Conservation (phyloP, 352 stramenopile species). For the Pythium dissimile region DNA sequence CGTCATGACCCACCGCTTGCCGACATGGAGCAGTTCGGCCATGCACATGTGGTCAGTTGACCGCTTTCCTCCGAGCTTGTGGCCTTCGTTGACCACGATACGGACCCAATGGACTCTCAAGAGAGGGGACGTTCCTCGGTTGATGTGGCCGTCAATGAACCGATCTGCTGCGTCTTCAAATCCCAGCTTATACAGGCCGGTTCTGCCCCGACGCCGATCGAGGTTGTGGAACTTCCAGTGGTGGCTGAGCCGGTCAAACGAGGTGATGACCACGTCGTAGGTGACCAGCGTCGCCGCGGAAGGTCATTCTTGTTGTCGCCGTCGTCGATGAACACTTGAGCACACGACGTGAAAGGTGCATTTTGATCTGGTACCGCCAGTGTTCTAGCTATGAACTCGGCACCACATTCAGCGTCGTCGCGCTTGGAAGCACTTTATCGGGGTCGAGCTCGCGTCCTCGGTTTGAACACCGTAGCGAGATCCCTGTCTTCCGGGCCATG, state of each 20-base stretch:
- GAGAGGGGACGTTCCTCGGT: constrained; percentile 45
- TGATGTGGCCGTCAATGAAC: constrained; percentile 46
- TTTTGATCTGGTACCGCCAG: constrained; percentile 52
- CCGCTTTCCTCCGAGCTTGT: constrained; percentile 79
- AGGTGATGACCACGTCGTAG: constrained; percentile 66
- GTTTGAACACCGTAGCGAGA: constrained; percentile 25
- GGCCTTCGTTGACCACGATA: constrained; percentile 94
- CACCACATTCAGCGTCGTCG: constrained; percentile 58
- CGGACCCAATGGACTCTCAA: constrained; percentile 75
- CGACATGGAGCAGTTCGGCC: constrained; percentile 65
- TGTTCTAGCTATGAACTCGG: constrained; percentile 65
- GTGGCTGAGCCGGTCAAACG: constrained; percentile 45
- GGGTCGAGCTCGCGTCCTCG: constrained; percentile 40
- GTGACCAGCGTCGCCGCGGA: constrained; percentile 36
- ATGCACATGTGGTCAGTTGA: constrained; percentile 69
- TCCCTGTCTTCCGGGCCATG: background rate
- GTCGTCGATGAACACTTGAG: constrained; percentile 8
- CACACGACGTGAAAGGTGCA: background rate
- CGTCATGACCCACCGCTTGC: constrained; percentile 95
- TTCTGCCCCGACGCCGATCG: constrained; percentile 49
- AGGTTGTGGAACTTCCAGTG: constrained; percentile 59
- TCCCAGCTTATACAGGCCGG: constrained; percentile 59
- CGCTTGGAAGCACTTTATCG: constrained; percentile 41
- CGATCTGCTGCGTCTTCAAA: constrained; percentile 41
- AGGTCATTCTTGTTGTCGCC: constrained; percentile 24